Evolutionary conservation across 1,284 basidiomycete genomes (phyloP), one percentile per base, ranked within the genome.

Genomic region (Sanguinoderma infundibulare): DNA sequence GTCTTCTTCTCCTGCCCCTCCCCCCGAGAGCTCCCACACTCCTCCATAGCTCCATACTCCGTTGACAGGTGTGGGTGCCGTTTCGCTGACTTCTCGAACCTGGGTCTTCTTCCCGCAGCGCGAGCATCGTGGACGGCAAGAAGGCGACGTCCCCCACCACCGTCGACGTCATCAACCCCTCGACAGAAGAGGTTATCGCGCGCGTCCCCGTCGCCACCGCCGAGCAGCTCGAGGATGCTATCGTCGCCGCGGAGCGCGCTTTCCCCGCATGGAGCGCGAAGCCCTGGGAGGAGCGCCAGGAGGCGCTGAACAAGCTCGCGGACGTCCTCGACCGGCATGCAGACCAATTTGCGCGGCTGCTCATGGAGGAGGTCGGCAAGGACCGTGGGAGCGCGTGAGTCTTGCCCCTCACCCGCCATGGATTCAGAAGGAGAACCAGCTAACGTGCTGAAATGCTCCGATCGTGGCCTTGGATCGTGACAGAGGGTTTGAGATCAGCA

Each of bases 321-420:
- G 52, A 54, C 24, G 30, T 62, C 15, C 0, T 62, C 9, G 57
- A 60, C 24, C 30, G 38, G 42, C 59, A 61, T 38, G 44, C 55
- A 12, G 39, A 36, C 9, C 36, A 53, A 17, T 60, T 67, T 26
- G 53, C 34, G 14, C 22, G 39, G 30, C 54, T 65, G 39, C 46
- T 67, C 22, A 60, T 61, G 50, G 50, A 55, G 35, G 65, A 67
- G 53, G 54, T 53, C 5, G 65, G 65, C 8, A 67, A 67, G 46
- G 58, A 57, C 34, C 60, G 53, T 5, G 46, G 24, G 30, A 52
- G 53, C 51, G 57, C 65, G 65, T 67, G 51, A 49, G 63, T 55
- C 30, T 34, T 10, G 15, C 14, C n/a, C 24, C 26, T n/a, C n/a
- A n/a, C n/a, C n/a, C n/a, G n/a, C n/a, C n/a, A n/a, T n/a, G n/a